Evolutionary conservation across 2,329 filamentous ascomycete species (phyloP), one percentile per base, ranked within the genome.

Genomic region (Sporothrix curviconia): DNA sequence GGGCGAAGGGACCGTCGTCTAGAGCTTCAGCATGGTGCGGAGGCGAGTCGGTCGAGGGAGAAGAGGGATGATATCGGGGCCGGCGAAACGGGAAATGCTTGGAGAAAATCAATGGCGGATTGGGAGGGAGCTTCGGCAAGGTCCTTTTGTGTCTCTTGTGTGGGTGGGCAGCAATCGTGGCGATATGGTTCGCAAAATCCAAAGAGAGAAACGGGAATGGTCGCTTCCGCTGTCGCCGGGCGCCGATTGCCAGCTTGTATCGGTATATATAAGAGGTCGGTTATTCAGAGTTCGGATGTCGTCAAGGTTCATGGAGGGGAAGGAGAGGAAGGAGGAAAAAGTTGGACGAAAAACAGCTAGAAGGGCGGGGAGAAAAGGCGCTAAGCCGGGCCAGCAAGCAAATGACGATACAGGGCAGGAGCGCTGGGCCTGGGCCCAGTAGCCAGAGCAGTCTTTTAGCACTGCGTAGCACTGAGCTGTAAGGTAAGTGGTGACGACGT

Each of bases 311-410:
- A 37, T 22, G 40, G 51, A 47, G 56, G 44, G 43, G 52, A 37
- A 49, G 44, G n/a, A 55, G 28, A 30, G 36, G 32, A 34, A 25
- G 28, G 22, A 34, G n/a, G 22, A 22, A 54, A 49, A 53, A 57
- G 32, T 46, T 52, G 49, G 39, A 57, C n/a, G 36, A 53, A 57
- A 57, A 57, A 46, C 39, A 46, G 49, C 40, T 46, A 47, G 34
- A 54, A 34, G 36, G 22, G 40, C n/a, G 47, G 47, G 47, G 42
- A 46, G 42, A 55, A 59, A 55, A 7, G 51, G 46, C 57, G 52
- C 57, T 59, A 59, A n/a, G 39, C 19, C 36, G 19, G 32, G 19
- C 17, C 37, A 51, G 37, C 22, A 55, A 52, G 54, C 57, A 52
- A 59, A 51, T 51, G 56, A 42, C 43, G 36, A 37, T 25, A 54